Evolutionary conservation across 805 yeast species (phyloP).

Genomic region (Saccharomycopsis sp.): DNA sequence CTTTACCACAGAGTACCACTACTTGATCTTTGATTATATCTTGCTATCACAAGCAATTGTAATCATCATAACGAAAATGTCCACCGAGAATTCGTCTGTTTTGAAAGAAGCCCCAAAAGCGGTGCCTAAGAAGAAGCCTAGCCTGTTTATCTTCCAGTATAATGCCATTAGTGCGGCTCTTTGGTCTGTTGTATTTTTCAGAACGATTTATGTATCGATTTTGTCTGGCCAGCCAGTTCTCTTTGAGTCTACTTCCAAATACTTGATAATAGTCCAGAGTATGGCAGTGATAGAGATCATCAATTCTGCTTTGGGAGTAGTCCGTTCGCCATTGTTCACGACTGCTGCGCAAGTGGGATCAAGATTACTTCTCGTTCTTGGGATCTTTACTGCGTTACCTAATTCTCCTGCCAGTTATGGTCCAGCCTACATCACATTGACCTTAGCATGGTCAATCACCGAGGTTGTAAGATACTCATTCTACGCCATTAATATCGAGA

Average conservation of each 20-base stretch:
- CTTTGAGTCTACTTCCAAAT: conserved; percentile 49
- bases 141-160: conserved; percentile 34
- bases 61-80: not conserved
- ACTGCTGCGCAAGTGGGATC: conserved; percentile 85
- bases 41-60: not conserved
- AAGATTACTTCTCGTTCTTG: conserved; percentile 74
- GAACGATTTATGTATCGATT: conserved; percentile 35
- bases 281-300: conserved; percentile 74
- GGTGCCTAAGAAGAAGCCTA: not conserved
- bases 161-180: conserved; percentile 47
- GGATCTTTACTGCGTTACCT: conserved; percentile 74
- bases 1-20: no score
- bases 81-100: not conserved
- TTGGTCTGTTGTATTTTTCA: conserved; percentile 47
- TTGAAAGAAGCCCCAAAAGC: not conserved
- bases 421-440: conserved; percentile 60
- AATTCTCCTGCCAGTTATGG: conserved; percentile 53
- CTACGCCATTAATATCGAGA: conserved; percentile 63
- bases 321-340: conserved; percentile 77
- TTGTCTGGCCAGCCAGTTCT: conserved; percentile 57
- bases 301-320: conserved; percentile 74
- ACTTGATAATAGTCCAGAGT: conserved; percentile 65
- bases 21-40: not conserved
- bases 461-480: conserved; percentile 85
- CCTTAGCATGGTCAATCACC: conserved; percentile 88